Percentiles rank a stretch among this genome's conserved stretches.
These are phyloP conservation scores for Pugionium cornutum DNA, from an alignment of 345 rosid species.

Conservation along the genomic window DNA sequence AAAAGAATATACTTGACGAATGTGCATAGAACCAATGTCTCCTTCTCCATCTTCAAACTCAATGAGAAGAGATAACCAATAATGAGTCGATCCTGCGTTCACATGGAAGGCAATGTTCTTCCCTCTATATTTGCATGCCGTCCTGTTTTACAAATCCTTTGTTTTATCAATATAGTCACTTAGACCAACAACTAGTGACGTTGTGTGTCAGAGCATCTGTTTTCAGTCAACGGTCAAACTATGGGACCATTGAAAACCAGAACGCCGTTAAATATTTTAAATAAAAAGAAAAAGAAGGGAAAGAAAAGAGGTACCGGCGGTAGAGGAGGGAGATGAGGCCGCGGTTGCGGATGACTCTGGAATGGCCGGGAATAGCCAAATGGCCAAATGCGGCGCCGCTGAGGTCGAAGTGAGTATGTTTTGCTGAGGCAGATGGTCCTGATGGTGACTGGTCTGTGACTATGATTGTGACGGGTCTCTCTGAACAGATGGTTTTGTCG, in stretches of 20 bases:
- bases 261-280: slow-evolving; percentile 16
- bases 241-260: slow-evolving; percentile 19
- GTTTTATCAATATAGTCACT: no score
- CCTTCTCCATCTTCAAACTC: slow-evolving; percentile 98
- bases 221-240: slow-evolving; percentile 34
- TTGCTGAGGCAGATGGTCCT: slow-evolving; percentile 55
- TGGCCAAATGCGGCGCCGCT: slow-evolving; percentile 97
- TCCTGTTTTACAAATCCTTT: slow-evolving; percentile 44
- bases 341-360: slow-evolving; percentile 62
- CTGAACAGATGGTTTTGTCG: slow-evolving; percentile 73
- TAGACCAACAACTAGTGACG: neutral
- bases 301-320: slow-evolving; percentile 46
- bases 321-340: slow-evolving; percentile 67
- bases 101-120: slow-evolving; percentile 87
- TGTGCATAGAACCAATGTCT: slow-evolving; percentile 92
- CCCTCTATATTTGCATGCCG: slow-evolving; percentile 81
- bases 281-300: neutral
- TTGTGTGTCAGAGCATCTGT: slow-evolving; percentile 8
- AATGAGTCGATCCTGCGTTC: slow-evolving; percentile 81
- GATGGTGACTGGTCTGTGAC: slow-evolving; percentile 88
- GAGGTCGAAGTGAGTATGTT: slow-evolving; percentile 81
- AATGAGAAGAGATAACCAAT: slow-evolving; percentile 87
- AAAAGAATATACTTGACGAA: slow-evolving; percentile 58
- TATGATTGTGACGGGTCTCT: slow-evolving; percentile 84
- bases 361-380: slow-evolving; percentile 74